Percentiles rank a stretch among this genome's conserved stretches.
These are phyloP conservation scores for Cystobasidium onofrii DNA, from an alignment of 768 basidiomycete species.

Conservation along the genomic window DNA sequence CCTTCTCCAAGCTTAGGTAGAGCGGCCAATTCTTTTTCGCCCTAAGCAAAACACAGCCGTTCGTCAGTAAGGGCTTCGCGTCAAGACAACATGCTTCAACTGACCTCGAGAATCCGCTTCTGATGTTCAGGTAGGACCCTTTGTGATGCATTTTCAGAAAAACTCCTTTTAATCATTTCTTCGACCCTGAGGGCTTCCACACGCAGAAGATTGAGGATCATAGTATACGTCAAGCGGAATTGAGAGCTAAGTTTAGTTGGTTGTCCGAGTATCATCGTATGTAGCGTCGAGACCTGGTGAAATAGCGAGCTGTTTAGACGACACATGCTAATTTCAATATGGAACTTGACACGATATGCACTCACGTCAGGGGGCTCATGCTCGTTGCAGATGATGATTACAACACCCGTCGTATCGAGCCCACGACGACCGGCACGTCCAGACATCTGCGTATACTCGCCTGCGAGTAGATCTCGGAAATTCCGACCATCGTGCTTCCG, in stretches of 20 bases:
- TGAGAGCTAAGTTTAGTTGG: constrained; percentile 89
- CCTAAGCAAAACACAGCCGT: too few species aligned
- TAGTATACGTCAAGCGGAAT: constrained; percentile 96
- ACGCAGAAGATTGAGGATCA: constrained; percentile 92
- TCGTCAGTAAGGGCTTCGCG: too few species aligned
- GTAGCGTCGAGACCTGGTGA: constrained; percentile 62
- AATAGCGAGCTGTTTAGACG: constrained; percentile 3
- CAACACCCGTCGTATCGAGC: constrained; percentile 87
- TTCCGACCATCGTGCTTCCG: constrained; percentile 88
- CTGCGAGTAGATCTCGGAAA: constrained; percentile 82
- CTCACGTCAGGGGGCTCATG: constrained; percentile 78
- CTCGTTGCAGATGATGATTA: constrained; percentile 70
- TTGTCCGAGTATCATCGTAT: constrained; percentile 85
- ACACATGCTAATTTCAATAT: too few species aligned
- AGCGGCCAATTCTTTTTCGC: constrained; percentile 37
- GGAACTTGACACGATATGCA: not conserved
- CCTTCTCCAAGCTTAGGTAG: constrained; percentile 33
- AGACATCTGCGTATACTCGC: constrained; percentile 82
- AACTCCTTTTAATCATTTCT: constrained; percentile 99
- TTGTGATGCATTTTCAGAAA: constrained; percentile 96
- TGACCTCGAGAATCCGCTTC: constrained; percentile 70
- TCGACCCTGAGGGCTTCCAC: constrained; percentile 94
- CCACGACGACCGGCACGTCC: constrained; percentile 95
- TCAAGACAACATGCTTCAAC: constrained; percentile 43
- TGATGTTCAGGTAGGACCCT: constrained; percentile 86